Evolutionary conservation across 441 rosid species (phyloP), one percentile per base, ranked within the genome.

Genomic region (Populus tomentosa): DNA sequence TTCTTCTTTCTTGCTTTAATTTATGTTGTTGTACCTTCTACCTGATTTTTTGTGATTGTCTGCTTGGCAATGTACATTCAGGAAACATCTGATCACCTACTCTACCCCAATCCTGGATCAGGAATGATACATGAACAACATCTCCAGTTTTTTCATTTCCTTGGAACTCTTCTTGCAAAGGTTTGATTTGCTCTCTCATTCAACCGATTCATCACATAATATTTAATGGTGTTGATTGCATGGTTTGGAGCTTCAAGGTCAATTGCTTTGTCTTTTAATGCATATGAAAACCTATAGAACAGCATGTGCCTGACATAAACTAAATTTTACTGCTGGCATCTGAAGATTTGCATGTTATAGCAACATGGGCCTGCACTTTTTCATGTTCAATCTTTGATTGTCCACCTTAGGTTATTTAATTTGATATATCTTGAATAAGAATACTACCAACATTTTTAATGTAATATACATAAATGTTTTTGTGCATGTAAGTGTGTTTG

Each of bases 241-340:
- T 23, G 42, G 13, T 21, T 75, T 46, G n/a, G 32, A 67, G 66
- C 14, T 62, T 35, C 46, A 74, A 70, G 79, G 66, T 64, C n/a
- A 20, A 74, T 74, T 74, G 67, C 74, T 2, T 62, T 71, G 59
- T 71, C 18, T 70, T 38, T 20, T 75, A 30, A 62, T 32, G 11
- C 6, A 7, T 62, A n/a, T 14, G 13, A 13, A 70, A 42, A 40
- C 42, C 59, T 68, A 8, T 38, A 38, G 23, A 42, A 30, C 13
- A 21, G 64, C 16, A 10, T 3, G 50, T 10, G 9, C 16, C 28
- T 35, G 16, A 21, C 21, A 11, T 67, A 21, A 21, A 67, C 23
- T 40, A 38, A n/a, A 9, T 56, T 61, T 10, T 70, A 38, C 13
- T 18, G 3, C 1, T 23, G 28, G 24, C 40, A 36, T 64, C 32